Conservation (phyloP, 1,139 yeast species). For the Scheffersomyces illinoinensis region DNA sequence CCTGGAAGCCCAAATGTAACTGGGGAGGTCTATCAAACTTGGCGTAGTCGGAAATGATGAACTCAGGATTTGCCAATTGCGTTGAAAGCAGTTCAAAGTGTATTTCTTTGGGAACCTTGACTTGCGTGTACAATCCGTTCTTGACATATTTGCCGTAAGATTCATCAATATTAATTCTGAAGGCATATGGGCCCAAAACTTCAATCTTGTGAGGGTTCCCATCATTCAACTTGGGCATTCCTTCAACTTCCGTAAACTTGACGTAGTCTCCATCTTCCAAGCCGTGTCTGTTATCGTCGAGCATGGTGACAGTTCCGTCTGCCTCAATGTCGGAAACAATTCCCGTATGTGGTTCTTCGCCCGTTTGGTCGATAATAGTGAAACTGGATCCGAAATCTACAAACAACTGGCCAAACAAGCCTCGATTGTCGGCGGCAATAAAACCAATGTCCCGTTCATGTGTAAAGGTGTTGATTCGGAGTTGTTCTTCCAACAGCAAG, state of each 20-base stretch:
- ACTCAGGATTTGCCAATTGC: constrained; percentile 79
- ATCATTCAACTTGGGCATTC: constrained; percentile 65
- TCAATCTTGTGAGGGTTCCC: constrained; percentile 74
- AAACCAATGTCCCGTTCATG: constrained; percentile 75
- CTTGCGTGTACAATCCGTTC: constrained; percentile 93
- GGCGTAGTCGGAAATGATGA: constrained; percentile 80
- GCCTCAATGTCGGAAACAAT: constrained; percentile 84
- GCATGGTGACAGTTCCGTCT: constrained; percentile 90
- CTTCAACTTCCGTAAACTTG: constrained; percentile 84
- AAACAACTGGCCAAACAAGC: constrained; percentile 85
- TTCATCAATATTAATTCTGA: constrained; percentile 61
- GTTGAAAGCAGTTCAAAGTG: constrained; percentile 63
- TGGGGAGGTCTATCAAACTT: constrained; percentile 91
- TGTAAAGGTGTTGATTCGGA: constrained; percentile 72
- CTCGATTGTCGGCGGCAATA: constrained; percentile 79
- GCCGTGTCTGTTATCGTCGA: constrained; percentile 92
- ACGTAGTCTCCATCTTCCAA: constrained; percentile 90
- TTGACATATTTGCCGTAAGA: constrained; percentile 64
- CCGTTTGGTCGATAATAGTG: constrained; percentile 80
- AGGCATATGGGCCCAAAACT: constrained; percentile 93
- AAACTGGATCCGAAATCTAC: constrained; percentile 88
- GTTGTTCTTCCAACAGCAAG: constrained; percentile 70
- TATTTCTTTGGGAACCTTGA: constrained; percentile 72
- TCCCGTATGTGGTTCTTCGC: constrained; percentile 89
- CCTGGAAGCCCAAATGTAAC: constrained; percentile 89